phyloP scores from a whole-genome alignment of 345 rosid species.

The Euphorbia tirucalli region DNA sequence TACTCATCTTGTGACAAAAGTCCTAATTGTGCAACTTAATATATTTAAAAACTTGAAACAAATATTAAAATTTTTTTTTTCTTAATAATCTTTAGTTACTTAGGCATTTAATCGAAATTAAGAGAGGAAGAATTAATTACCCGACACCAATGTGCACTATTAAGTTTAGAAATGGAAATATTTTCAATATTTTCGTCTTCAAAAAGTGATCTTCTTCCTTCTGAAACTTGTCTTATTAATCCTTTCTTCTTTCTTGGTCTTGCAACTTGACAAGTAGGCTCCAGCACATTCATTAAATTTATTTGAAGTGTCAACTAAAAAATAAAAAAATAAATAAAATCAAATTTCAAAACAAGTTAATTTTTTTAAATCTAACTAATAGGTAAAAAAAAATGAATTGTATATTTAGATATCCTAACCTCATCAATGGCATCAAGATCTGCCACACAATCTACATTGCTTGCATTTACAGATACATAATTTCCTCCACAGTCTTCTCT shows the following conservation, averaged over 20 bases:
- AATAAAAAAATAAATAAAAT: background rate
- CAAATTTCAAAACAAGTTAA: background rate
- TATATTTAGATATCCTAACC: too few species aligned
- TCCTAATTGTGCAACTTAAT: too few species aligned
- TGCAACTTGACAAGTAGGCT: slow-evolving; percentile 35
- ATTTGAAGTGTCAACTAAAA: slow-evolving; percentile 32
- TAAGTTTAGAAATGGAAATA: slow-evolving; percentile 15
- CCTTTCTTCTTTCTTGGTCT: slow-evolving; percentile 10
- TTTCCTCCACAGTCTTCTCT: slow-evolving; percentile 28
- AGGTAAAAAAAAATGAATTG: too few species aligned
- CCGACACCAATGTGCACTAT: slow-evolving; percentile 33
- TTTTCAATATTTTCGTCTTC: slow-evolving; percentile 20
- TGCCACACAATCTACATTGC: slow-evolving; percentile 25
- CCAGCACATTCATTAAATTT: slow-evolving; percentile 35
- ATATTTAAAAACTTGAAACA: too few species aligned
- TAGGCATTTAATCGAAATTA: too few species aligned
- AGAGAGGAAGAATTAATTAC: slow-evolving; percentile 17
- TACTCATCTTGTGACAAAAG: too few species aligned
- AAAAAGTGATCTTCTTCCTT: slow-evolving; percentile 24
- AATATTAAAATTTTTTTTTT: too few species aligned
- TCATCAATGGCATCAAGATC: slow-evolving; percentile 22
- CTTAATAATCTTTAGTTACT: too few species aligned
- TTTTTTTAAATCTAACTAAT: too few species aligned
- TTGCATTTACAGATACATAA: slow-evolving; percentile 25
- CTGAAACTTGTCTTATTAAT: background rate